Evolutionary conservation across 306 rosid genomes (phyloP).

Genomic region (Rubus parviflorus): DNA sequence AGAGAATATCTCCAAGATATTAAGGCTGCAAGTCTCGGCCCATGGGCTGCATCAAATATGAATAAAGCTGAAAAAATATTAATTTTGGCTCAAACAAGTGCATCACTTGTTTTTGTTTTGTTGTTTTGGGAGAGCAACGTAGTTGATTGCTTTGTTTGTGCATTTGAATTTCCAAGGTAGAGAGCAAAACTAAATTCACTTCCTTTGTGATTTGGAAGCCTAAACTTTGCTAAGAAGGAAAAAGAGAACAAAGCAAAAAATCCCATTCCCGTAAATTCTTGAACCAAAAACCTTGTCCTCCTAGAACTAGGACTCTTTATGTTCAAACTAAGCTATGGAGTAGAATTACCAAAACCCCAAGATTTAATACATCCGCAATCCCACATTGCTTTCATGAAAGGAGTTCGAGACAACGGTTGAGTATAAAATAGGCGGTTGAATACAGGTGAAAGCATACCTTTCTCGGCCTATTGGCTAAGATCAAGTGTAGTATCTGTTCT

Average conservation of each 20-base stretch:
- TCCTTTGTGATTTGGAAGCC: background rate
- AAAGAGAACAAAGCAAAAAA: background rate
- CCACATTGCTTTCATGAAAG: background rate
- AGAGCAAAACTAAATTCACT: background rate
- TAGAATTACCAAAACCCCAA: background rate
- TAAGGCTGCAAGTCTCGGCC: too few relatives aligned
- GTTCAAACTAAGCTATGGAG: background rate
- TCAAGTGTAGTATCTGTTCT: conserved; percentile 11
- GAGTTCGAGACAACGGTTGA: background rate
- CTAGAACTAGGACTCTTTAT: background rate
- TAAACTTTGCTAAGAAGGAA: too few relatives aligned
- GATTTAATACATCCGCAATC: background rate
- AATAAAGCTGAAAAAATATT: too few relatives aligned
- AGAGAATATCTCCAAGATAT: too few relatives aligned
- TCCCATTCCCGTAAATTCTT: background rate
- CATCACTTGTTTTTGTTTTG: background rate
- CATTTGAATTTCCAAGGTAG: background rate
- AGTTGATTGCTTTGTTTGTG: background rate
- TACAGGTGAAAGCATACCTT: accelerated
- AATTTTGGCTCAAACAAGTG: too few relatives aligned
- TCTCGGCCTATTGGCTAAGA: conserved; percentile 13
- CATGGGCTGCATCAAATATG: too few relatives aligned
- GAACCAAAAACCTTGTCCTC: background rate
- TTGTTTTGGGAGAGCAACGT: background rate
- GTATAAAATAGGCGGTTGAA: background rate